Base-by-base conservation (phyloP, 371 early-diverging fungal species). In the Syncephalastrum contaminatum region DNA sequence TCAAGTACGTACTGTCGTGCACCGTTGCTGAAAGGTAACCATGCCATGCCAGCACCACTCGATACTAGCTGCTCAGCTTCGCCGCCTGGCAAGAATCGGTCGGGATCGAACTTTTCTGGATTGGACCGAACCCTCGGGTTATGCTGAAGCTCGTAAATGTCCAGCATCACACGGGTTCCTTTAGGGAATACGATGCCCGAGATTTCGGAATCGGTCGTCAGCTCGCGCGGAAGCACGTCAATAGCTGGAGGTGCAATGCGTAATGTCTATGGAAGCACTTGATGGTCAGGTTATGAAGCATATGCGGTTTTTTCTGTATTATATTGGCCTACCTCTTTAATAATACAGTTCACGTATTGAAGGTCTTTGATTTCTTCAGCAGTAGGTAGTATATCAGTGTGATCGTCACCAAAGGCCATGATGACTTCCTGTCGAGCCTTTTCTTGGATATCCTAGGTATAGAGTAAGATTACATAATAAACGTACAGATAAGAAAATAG, bases 171-270 rank as follows among this genome's bases (percentile, higher is more conserved):
- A 2, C 21, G 45, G 1, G 48, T 56, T 12, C 51, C 53, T 13
- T 59, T 59, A 4, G 60, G 64, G 19, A 64, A 40, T 15, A 56
- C 18, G 1, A 43, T 25, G 16, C 60, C 56, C 4, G 24, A 51
- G 8, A 64, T 36, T 1, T 56, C 50, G 2, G 57, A 39, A 47
- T 64, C 64, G 19, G 54, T 6, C 0, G 15, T 40, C 27, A 56
- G 25, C 4, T 4, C 22, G 22, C 60, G 46, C 2, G 16, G 27
- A 19, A 56, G 4, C 14, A 41, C 22, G 1, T 16, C 27, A 13
- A 53, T 42, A 0, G 40, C 41, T 3, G 68, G 60, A 47, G 62
- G 59, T 62, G 63, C 66, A 47, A 70, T 54, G 14, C 82, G 71
- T 56, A 75, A 49, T 0, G 72, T 60, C 67, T 77, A 68, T 16